phyloP scores from a whole-genome alignment of 768 basidiomycete genomes.

The Lactarius sanguifluus region DNA sequence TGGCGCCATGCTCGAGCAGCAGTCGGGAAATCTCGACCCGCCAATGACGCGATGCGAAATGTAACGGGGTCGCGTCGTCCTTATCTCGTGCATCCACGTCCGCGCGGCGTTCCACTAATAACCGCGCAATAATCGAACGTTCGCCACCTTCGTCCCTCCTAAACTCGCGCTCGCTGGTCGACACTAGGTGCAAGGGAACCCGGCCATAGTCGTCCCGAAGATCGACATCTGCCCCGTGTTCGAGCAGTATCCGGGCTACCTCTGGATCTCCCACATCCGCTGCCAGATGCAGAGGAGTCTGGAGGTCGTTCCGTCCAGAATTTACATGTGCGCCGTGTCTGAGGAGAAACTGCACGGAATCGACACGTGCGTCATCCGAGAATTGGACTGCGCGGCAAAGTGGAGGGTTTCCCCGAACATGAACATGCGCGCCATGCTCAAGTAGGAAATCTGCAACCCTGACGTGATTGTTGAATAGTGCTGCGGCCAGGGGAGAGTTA shows the following conservation, averaged over 20 bases:
- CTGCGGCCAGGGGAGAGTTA: background rate
- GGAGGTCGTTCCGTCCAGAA: rapidly evolving
- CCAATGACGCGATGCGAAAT: background rate
- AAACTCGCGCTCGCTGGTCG: background rate
- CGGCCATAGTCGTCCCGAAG: background rate
- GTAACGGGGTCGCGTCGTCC: background rate
- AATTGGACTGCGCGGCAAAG: background rate
- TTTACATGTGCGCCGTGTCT: background rate
- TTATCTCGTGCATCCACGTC: background rate
- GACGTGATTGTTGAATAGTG: background rate
- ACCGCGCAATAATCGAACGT: background rate
- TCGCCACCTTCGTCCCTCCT: background rate
- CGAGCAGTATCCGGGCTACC: background rate
- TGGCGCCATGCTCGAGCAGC: background rate
- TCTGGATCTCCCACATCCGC: background rate
- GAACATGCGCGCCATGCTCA: background rate
- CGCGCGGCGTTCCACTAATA: background rate
- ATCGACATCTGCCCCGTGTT: background rate
- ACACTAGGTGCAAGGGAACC: background rate
- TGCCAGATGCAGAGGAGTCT: background rate
- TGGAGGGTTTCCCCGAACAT: background rate
- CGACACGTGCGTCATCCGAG: background rate
- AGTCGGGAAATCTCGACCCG: background rate
- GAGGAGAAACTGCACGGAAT: background rate
- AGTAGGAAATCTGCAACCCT: background rate